These are phyloP conservation scores for Ustilago shanxiensis DNA, from an alignment of 1,284 basidiomycete genomes.

Conservation along the genomic window DNA sequence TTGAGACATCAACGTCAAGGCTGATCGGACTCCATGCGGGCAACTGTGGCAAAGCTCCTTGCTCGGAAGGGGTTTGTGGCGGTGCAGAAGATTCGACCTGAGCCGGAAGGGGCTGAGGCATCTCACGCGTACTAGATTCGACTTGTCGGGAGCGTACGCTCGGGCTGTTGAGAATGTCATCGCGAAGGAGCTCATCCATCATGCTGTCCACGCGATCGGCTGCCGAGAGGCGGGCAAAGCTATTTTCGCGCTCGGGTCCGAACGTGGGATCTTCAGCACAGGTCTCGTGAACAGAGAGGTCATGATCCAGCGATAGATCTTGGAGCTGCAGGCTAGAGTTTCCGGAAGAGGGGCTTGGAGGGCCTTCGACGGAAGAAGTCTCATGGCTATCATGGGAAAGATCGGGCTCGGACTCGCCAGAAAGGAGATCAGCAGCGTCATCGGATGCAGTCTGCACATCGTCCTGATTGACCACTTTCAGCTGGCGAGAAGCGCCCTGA, in stretches of 20 bases:
- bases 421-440: constrained; percentile 17
- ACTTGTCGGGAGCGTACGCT: constrained; percentile 22
- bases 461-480: constrained; percentile 49
- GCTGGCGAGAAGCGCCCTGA: constrained; percentile 7
- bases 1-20: constrained; percentile 32
- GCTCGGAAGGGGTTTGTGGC: not conserved
- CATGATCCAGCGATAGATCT: constrained; percentile 40
- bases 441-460: constrained; percentile 10
- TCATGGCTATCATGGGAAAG: constrained; percentile 52
- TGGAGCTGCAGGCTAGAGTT: constrained; percentile 20
- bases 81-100: constrained; percentile 10
- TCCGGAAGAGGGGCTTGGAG: constrained; percentile 35
- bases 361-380: constrained; percentile 54
- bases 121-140: not conserved
- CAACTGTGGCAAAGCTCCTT: constrained; percentile 51
- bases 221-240: constrained; percentile 53
- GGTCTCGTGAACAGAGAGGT: constrained; percentile 7
- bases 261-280: constrained; percentile 22
- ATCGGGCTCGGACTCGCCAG: constrained; percentile 44
- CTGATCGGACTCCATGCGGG: constrained; percentile 66
- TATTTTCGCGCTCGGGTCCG: constrained; percentile 38
- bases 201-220: constrained; percentile 63
- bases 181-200: constrained; percentile 64
- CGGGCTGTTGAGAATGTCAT: constrained; percentile 58
- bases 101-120: constrained; percentile 17